These are phyloP conservation scores for Achaetomium macrosporum DNA, from an alignment of 2,329 filamentous ascomycete species.

Conservation along the genomic window DNA sequence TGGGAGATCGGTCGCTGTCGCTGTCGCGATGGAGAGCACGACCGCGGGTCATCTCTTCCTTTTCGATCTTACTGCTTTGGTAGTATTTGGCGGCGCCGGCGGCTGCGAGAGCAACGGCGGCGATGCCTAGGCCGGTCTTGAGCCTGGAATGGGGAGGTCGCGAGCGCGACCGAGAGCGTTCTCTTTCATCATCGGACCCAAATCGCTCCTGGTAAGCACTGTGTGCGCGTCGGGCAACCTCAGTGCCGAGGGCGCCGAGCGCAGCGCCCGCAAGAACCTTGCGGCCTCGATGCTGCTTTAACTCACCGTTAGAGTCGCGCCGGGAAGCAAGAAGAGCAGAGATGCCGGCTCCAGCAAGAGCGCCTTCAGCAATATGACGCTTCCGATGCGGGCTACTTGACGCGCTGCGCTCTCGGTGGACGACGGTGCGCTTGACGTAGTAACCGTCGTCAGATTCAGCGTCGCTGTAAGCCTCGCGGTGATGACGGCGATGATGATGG, in stretches of 20 bases:
- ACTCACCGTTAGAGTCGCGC: conserved; percentile 44
- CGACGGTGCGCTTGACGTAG: conserved; percentile 39
- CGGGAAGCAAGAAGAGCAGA: conserved; percentile 54
- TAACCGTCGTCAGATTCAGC: conserved; percentile 37
- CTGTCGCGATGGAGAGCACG: conserved; percentile 45
- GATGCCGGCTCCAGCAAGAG: conserved; percentile 56
- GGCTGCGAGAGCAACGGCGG: conserved; percentile 57
- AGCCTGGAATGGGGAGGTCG: conserved; percentile 42
- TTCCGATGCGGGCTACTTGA: conserved; percentile 45
- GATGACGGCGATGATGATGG: conserved; percentile 33
- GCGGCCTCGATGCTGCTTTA: conserved; percentile 47
- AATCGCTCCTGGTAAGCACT: conserved; percentile 54
- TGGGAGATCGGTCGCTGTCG: conserved; percentile 39
- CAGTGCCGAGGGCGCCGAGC: conserved; percentile 56
- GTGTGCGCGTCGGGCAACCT: conserved; percentile 53
- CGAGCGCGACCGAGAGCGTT: conserved; percentile 33
- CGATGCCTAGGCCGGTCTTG: conserved; percentile 57
- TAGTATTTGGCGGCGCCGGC: conserved; percentile 61
- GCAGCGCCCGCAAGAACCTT: conserved; percentile 58
- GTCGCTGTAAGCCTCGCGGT: conserved; percentile 33
- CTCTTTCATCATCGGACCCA: conserved; percentile 34
- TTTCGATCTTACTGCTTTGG: conserved; percentile 54
- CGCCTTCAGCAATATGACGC: conserved; percentile 58
- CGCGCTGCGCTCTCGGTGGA: conserved; percentile 46
- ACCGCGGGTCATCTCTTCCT: conserved; percentile 52